phyloP scores from a whole-genome alignment of 768 basidiomycete genomes.

The Imleria badia region DNA sequence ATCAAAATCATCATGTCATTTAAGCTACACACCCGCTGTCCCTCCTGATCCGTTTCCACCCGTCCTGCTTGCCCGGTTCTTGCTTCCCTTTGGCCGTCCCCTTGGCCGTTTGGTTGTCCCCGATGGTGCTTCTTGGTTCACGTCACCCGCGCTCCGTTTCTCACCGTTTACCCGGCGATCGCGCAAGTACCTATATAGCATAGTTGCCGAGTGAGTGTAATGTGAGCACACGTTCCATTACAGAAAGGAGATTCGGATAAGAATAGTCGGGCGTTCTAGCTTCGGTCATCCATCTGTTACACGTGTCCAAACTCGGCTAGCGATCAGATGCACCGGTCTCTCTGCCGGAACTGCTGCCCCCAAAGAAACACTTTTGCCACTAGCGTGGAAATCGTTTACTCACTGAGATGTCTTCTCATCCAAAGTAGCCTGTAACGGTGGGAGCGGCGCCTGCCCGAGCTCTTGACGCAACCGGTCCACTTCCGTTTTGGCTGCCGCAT shows the following conservation, averaged over 20 bases:
- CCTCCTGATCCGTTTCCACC: slow-evolving; percentile 18
- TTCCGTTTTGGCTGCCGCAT: slow-evolving; percentile 68
- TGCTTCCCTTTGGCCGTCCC: slow-evolving; percentile 71
- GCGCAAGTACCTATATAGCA: slow-evolving; percentile 50
- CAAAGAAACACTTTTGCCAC: slow-evolving; percentile 2
- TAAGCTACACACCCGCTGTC: slow-evolving; percentile 1
- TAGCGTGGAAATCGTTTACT: slow-evolving; percentile 30
- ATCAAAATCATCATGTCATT: background rate
- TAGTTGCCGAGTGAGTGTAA: slow-evolving; percentile 6
- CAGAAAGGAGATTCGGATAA: background rate
- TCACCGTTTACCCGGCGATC: slow-evolving; percentile 59
- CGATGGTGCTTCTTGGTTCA: slow-evolving; percentile 30
- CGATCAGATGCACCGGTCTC: slow-evolving; percentile 2
- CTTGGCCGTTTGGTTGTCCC: slow-evolving; percentile 51
- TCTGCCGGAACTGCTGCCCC: background rate
- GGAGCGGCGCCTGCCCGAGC: slow-evolving; percentile 73
- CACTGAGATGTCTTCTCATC: slow-evolving; percentile 65
- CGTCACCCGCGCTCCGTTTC: slow-evolving; percentile 29
- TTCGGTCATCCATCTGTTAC: background rate
- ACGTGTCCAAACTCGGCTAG: slow-evolving; percentile 1
- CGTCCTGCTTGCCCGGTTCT: slow-evolving; percentile 41
- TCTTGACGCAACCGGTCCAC: slow-evolving; percentile 76
- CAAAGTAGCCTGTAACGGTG: slow-evolving; percentile 66
- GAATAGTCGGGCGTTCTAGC: background rate
- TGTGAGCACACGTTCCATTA: slow-evolving; percentile 18